Base-by-base conservation (phyloP, 495 filamentous ascomycete species). In the Wilcoxina mikolae region DNA sequence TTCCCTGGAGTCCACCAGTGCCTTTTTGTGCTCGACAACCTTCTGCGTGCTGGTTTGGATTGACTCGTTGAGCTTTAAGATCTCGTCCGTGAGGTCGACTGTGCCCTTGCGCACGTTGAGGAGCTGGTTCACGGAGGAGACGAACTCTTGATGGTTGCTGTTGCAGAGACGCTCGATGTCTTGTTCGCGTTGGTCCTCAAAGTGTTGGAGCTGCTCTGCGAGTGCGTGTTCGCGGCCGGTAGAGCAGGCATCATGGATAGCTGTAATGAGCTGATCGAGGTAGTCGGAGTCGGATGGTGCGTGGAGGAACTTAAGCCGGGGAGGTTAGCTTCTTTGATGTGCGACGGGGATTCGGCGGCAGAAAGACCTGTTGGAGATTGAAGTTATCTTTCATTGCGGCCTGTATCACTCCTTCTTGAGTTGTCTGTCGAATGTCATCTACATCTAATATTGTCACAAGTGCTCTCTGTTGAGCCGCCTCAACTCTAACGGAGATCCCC, bases 11-110 rank as follows among this genome's bases (percentile, higher is more conserved):
- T 95, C 86, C 22, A 96, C 93, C 22, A 96, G 71, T 0, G 81
- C 82, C 70, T 87, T 87, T 70, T 99, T 99, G 70, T 95, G 91
- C 67, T 83, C 87, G 0, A 87, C 90, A 15, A 99, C 73, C 60
- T 85, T 88, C 72, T 95, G 88, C 0, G 90, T 96, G 63, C 86
- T 94, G n/a, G 80, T 73, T 68, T 95, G 93, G 43, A 96, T 95
- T 17, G 87, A 89, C 62, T 93, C 83, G 62, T 94, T 95, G 54
- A 99, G 74, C 55, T 84, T 77, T 56, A 96, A 72, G 56, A 95
- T 95, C 68, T 96, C 87, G n/a, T 82, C 76, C 0, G 89, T 95
- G 53, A 99, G 69, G 47, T 77, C 74, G 4, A 89, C 85, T 0
- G 89, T 94, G 11, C 87, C 89, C 68, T 94, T 83, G 46, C 89